Base-by-base conservation (phyloP, 345 rosid species). In the Rubroshorea leprosula region DNA sequence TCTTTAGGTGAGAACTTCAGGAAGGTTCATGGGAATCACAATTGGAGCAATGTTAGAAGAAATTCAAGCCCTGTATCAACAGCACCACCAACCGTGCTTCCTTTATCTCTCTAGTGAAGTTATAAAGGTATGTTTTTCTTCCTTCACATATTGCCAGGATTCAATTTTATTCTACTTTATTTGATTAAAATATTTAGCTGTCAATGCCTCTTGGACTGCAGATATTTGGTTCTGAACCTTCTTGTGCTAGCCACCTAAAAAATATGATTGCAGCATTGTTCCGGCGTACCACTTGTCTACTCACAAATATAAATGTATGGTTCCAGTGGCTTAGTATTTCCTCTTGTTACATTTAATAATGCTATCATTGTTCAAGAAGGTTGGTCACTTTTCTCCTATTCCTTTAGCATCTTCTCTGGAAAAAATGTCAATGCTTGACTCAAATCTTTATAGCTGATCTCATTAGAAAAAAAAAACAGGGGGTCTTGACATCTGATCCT, bases 61-160 rank as follows among this genome's bases (percentile, higher is more conserved):
- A 72, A 89, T 94, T 43, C 97, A 94, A 54, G 83, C 78, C 70
- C 83, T 85, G 45, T 94, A 83, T 77, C 96, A 82, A 67, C 95
- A 79, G 66, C 96, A 90, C 50, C 95, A 90, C 72, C 99, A 94
- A 72, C 91, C 99, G 4, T 94, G 97, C 80, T 94, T 94, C 80
- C 99, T 94, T 47, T 94, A 94, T 66, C 88, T 94, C 51, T 85
- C 97, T 39, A 94, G 99, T 73, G 99, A 94, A 81, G 99, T 94
- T 70, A 94, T 93, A 65, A 93, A 87, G 90, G 99, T 83, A 60
- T 43, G 20, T n/a, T 24, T n/a, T 51, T 57, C 53, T 25, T 41
- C 39, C 38, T 65, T 49, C 31, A 43, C 31, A 52, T 55, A 17
- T 21, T 7, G 23, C 44, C 49, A n/a, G 15, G 17, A 5, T 20